Percentiles rank a stretch among this genome's conserved stretches.
phyloP scores from a whole-genome alignment of 305 asterid species.

The Fraxinus xanthoxyloides region DNA sequence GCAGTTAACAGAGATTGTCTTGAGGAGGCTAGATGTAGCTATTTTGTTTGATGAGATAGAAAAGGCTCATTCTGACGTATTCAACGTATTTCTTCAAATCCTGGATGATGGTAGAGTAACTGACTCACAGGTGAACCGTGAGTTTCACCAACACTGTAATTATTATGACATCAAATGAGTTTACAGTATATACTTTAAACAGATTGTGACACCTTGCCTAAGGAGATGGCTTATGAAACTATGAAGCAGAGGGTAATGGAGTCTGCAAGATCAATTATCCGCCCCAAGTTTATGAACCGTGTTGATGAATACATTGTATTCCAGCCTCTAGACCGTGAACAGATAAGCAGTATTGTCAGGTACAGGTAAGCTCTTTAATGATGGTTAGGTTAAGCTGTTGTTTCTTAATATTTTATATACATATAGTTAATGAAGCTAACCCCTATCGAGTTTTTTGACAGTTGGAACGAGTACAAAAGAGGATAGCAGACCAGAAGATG shows the following conservation, averaged over 20 bases:
- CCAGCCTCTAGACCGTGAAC: slow-evolving; percentile 88
- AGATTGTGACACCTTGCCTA: slow-evolving; percentile 47
- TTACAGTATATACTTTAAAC: slow-evolving; percentile 71
- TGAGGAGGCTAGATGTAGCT: slow-evolving; percentile 82
- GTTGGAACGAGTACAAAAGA: slow-evolving; percentile 81
- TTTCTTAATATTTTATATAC: background rate
- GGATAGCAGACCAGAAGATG: slow-evolving; percentile 80
- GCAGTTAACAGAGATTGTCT: slow-evolving; percentile 60
- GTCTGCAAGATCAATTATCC: slow-evolving; percentile 77
- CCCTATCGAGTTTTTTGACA: slow-evolving; percentile 21
- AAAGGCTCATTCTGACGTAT: slow-evolving; percentile 89
- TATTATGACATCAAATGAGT: slow-evolving; percentile 93
- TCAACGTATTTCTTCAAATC: slow-evolving; percentile 85
- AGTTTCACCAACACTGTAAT: slow-evolving; percentile 78
- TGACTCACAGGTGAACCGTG: slow-evolving; percentile 74
- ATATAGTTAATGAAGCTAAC: background rate
- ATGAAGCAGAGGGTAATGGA: slow-evolving; percentile 77
- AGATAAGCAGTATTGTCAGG: slow-evolving; percentile 66
- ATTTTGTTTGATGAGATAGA: slow-evolving; percentile 71
- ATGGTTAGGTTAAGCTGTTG: background rate
- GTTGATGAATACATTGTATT: slow-evolving; percentile 92
- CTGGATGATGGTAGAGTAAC: slow-evolving; percentile 93
- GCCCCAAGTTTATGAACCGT: slow-evolving; percentile 96
- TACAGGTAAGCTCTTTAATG: slow-evolving; percentile 56
- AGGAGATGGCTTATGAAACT: slow-evolving; percentile 63